These are phyloP conservation scores for Metschnikowia orientalis DNA, from an alignment of 805 yeast genomes.

Conservation along the genomic window DNA sequence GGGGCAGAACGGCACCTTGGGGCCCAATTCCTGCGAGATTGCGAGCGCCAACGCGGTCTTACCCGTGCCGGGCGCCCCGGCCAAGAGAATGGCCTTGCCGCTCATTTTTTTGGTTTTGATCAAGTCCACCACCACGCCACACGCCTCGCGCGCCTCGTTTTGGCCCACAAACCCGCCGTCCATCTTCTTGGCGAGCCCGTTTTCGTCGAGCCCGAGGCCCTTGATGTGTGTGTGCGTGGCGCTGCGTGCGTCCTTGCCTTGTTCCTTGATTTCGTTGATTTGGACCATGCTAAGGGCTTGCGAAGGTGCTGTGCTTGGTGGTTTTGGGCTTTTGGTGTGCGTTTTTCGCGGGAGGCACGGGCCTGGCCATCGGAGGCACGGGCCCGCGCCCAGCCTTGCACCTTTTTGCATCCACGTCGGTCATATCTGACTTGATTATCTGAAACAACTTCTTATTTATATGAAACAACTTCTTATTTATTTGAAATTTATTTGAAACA, in stretches of 20 bases:
- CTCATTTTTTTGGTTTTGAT: slow-evolving; percentile 89
- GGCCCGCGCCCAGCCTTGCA: too few relatives aligned
- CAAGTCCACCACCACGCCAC: slow-evolving; percentile 91
- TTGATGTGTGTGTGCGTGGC: slow-evolving; percentile 97
- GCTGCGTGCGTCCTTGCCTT: slow-evolving; percentile 58
- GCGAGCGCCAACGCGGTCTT: slow-evolving; percentile 97
- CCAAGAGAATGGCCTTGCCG: slow-evolving; percentile 91
- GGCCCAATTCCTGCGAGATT: slow-evolving; percentile 92
- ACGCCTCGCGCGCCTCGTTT: slow-evolving; percentile 75
- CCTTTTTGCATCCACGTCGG: too few relatives aligned
- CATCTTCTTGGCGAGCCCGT: slow-evolving; percentile 72
- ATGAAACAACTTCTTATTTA: too few relatives aligned
- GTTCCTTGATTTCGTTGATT: slow-evolving; percentile 70
- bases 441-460: too few relatives aligned
- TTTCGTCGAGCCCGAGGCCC: slow-evolving; percentile 91
- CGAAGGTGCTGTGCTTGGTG: not conserved
- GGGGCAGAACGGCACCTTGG: slow-evolving; percentile 96
- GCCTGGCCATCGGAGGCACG: not conserved
- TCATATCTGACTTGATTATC: too few relatives aligned
- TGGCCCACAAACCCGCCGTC: slow-evolving; percentile 92
- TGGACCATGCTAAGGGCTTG: slow-evolving; percentile 55
- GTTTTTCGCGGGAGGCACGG: not conserved
- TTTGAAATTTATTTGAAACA: too few relatives aligned
- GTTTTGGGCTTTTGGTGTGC: not conserved
- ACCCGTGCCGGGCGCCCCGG: slow-evolving; percentile 99